Base-by-base conservation (phyloP, 257 asterid genomes). In the Salvia hispanica region DNA sequence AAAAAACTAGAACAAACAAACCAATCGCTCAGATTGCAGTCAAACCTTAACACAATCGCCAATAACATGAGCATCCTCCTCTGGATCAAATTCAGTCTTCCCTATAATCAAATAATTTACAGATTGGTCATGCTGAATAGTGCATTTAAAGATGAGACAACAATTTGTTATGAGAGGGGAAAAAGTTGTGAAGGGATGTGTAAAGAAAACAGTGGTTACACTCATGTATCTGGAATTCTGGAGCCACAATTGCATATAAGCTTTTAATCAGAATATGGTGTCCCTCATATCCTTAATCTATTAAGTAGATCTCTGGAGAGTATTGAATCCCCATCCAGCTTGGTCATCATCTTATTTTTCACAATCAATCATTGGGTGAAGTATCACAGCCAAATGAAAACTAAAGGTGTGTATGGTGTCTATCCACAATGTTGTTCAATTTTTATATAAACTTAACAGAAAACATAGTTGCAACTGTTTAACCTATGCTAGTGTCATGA, bases 41-140 rank as follows among this genome's bases (percentile, higher is more conserved):
- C 78, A 43, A 65, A 93, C 99, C 99, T 93, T 93, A 71, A 93
- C 88, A 61, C 99, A 93, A 73, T 93, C 99, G 8, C 96, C 99
- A 74, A 90, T 83, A 66, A 93, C 95, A 82, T 93, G 99, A 76
- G 99, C 96, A 76, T 93, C 99, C 84, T 93, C 99, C 56, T 85
- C 85, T 11, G 86, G 85, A 57, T 74, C 77, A 74, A 93, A 91
- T 79, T 90, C 96, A 58, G 86, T 67, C 84, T 85, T 90, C 68
- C 99, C 99, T 93, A 63, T 60, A 18, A 47, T 52, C 71, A 72
- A 73, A 65, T 64, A 71, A 70, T 36, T 40, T 77, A 45, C 56
- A 70, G 51, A 52, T 65, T 52, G 61, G 75, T 73, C 70, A 62
- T 40, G 65, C 18, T 13, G 46, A 42, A 67, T 21, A 60, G 58